Evolutionary conservation across 805 yeast genomes (phyloP).

Genomic region (Pichia kluyveri): DNA sequence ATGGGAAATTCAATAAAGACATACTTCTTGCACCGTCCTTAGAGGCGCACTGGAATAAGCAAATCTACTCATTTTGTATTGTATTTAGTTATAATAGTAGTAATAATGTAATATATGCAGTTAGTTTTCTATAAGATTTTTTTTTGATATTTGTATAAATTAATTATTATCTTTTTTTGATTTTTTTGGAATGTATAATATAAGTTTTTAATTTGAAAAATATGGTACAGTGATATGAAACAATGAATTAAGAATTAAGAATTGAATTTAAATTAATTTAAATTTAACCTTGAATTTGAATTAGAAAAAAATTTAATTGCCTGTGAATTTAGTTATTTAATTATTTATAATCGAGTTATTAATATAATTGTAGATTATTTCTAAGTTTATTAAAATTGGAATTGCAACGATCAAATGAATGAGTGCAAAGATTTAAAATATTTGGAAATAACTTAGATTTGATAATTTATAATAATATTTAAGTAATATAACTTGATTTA

Average conservation of each 20-base stretch:
- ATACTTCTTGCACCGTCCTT: slow-evolving; percentile 91
- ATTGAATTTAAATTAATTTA: neutral
- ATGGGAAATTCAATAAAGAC: slow-evolving; percentile 17
- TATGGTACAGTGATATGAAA: slow-evolving; percentile 5
- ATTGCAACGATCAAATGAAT: slow-evolving; percentile 25
- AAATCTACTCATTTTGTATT: slow-evolving; percentile 35
- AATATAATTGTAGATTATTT: neutral
- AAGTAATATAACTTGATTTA: too few species aligned
- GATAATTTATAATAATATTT: too few species aligned
- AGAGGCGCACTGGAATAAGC: slow-evolving; percentile 98
- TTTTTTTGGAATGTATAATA: neutral
- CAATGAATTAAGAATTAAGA: neutral
- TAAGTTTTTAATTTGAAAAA: neutral
- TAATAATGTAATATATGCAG: neutral
- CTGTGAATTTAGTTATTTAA: too few species aligned
- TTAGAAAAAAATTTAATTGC: too few species aligned
- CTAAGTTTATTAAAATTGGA: too few species aligned
- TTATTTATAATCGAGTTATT: neutral
- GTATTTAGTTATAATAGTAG: too few species aligned
- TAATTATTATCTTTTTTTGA: neutral
- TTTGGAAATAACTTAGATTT: too few species aligned
- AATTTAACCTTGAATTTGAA: too few species aligned
- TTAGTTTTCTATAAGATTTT: neutral
- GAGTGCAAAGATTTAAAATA: slow-evolving; percentile 17
- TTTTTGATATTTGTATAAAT: neutral